phyloP scores from a whole-genome alignment of 169 alveolate species.

The Plasmodium ovale region DNA sequence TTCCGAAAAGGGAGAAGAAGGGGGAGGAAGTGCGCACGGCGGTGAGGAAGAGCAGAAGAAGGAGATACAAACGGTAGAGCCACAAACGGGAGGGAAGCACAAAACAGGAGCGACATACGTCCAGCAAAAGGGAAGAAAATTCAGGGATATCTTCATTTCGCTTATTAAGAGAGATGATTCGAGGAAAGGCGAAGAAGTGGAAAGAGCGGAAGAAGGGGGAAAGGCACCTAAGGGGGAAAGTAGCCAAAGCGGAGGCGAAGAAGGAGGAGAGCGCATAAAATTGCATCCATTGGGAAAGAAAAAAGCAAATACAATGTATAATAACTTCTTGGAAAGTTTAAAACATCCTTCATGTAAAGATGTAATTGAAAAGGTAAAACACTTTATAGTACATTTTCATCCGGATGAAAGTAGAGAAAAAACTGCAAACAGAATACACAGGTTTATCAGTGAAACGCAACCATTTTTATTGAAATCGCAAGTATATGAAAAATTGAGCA shows the following conservation, averaged over 20 bases:
- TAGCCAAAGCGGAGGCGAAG: not conserved
- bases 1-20: not conserved
- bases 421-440: constrained; percentile 82
- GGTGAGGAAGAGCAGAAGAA: not conserved
- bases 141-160: constrained; percentile 32
- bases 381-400: constrained; percentile 59
- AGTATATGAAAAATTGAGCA: constrained; percentile 77
- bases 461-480: constrained; percentile 44
- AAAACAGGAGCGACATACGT: not conserved
- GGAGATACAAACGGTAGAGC: not conserved
- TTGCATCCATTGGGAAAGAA: constrained; percentile 7
- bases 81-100: not conserved
- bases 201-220: constrained; percentile 1
- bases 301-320: constrained; percentile 83
- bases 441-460: constrained; percentile 70
- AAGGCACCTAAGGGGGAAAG: not conserved
- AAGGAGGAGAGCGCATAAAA: not conserved
- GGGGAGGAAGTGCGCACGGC: not conserved
- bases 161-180: constrained; percentile 44
- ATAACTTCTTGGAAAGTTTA: constrained; percentile 82
- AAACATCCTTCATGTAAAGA: constrained; percentile 86
- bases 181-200: constrained; percentile 17
- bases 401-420: constrained; percentile 79
- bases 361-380: constrained; percentile 82
- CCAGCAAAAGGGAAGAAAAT: constrained; percentile 16